Base-by-base conservation (phyloP, 768 basidiomycete species). In the Podaxis rugospora region DNA sequence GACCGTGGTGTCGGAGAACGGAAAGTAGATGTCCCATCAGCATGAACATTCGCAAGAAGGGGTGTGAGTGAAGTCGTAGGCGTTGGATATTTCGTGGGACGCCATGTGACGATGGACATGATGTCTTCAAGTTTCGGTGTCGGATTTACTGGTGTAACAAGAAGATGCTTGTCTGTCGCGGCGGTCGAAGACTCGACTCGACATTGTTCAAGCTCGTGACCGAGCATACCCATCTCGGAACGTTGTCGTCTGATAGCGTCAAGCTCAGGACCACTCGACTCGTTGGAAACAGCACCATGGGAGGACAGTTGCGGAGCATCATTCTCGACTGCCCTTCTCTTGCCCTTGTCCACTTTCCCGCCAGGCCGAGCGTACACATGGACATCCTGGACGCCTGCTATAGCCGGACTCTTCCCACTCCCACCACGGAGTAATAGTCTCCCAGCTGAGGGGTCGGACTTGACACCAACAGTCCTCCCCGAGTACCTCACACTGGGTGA, bases 261-360 rank as follows among this genome's bases (percentile, higher is more conserved):
- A 10, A 60, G 44, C 13, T 32, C 59, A 4, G 51, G 51, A n/a
- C 59, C 39, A 52, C 59, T 60, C 18, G 59, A 54, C 21, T 42
- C 18, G 18, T 42, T 35, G 14, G 58, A 52, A 35, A 44, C 18
- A 4, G 37, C 56, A 11, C 44, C 58, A 21, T 13, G 51, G 11
- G 58, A 59, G 40, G 39, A 59, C n/a, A 42, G 39, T 40, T 40
- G 51, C 3, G 51, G 32, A 27, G 39, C 39, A 25, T 62, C 59
- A 5, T n/a, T 36, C 11, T 61, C 67, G 44, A 66, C 68, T 39
- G 65, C 65, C 52, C 78, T 76, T 7, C 72, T 72, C 58, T 67
- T 70, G 49, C 65, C 68, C 49, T 66, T 62, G 60, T 62, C 63
- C 63, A 6, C 27, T 10, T 49, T 44, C 56, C 44, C 28, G 28